A percentile compares a stretch with the other conserved stretches of the same genome.
Conservation (phyloP, 1,284 basidiomycete species). For the Marasmius oreades region DNA sequence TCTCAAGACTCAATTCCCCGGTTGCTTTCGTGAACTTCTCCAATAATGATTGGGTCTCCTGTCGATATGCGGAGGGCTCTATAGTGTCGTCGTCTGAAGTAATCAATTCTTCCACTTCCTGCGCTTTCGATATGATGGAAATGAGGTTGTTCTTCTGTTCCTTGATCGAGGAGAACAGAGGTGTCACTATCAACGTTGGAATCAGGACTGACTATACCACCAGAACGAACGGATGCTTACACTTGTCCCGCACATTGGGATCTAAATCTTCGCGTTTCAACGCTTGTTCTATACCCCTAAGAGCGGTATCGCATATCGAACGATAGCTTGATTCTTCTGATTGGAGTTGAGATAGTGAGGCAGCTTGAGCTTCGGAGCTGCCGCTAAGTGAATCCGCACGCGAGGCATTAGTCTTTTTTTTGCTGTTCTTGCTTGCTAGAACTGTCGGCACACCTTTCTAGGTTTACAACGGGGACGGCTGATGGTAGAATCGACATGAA, state of each 20-base stretch:
- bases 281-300: slow-evolving; percentile 7
- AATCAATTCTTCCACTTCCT: slow-evolving; percentile 7
- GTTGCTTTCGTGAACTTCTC: slow-evolving; percentile 2
- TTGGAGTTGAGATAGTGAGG: slow-evolving; percentile 6
- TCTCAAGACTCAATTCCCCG: not conserved
- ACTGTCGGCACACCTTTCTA: not conserved
- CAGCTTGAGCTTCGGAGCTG: not conserved
- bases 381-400: no score
- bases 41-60: not conserved
- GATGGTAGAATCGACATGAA: not conserved
- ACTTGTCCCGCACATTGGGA: not conserved
- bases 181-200: not conserved
- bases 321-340: slow-evolving; percentile 10
- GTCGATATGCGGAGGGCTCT: not conserved
- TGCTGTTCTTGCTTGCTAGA: no score
- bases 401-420: no score
- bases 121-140: slow-evolving; percentile 5
- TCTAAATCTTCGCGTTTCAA: slow-evolving; percentile 5
- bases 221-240: not conserved
- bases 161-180: slow-evolving; percentile 5
- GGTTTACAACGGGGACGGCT: not conserved
- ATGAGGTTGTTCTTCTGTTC: slow-evolving; percentile 9
- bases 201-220: not conserved
- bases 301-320: slow-evolving; percentile 9
- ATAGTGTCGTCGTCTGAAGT: not conserved